Base-by-base conservation (phyloP, 129 eudicot genomes). In the Scalesia atractyloides region DNA sequence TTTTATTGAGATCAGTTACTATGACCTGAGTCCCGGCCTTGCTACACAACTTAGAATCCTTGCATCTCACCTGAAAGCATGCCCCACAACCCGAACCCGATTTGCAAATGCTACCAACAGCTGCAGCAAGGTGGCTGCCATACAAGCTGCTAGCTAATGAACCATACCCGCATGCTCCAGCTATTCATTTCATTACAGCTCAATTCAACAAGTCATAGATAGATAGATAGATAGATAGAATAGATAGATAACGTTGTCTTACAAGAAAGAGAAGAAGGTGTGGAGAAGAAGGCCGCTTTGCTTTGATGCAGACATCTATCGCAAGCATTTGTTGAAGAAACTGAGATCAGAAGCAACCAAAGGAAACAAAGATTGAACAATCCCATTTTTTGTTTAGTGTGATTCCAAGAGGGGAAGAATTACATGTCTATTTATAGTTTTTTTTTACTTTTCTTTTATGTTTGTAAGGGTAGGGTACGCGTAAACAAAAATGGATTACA, bases 81-180 rank as follows among this genome's bases (percentile, higher is more conserved):
- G 97, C 92, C 41, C 98, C 98, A 48, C 98, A 93, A 24, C 92
- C 90, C 73, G 98, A 88, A 69, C 98, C 98, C 13, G 84, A 75
- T 79, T 82, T 89, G 82, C 78, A 93, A 17, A 93, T 56, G 68
- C 75, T 74, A 19, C 97, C 85, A 59, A 80, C 73, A 13, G 95
- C 95, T 54, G 98, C 98, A 16, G 96, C 96, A 52, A 92, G 81
- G 19, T 82, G 76, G 36, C 92, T 87, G 5, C 80, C 82, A 49
- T 76, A 78, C 76, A 87, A 84, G 30, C 76, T 82, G 37, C 79
- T 48, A 43, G 91, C 98, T 20, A 78, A 69, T 17, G 92, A 76
- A 17, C 96, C 97, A 78, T 89, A 89, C 69, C 97, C 97, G 79
- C 98, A 93, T 50, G 97, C 95, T 61, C 97, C 98, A 68, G 97